Evolutionary conservation across 768 basidiomycete genomes (phyloP), one percentile per base, ranked within the genome.

Genomic region (Lactarius tabidus): DNA sequence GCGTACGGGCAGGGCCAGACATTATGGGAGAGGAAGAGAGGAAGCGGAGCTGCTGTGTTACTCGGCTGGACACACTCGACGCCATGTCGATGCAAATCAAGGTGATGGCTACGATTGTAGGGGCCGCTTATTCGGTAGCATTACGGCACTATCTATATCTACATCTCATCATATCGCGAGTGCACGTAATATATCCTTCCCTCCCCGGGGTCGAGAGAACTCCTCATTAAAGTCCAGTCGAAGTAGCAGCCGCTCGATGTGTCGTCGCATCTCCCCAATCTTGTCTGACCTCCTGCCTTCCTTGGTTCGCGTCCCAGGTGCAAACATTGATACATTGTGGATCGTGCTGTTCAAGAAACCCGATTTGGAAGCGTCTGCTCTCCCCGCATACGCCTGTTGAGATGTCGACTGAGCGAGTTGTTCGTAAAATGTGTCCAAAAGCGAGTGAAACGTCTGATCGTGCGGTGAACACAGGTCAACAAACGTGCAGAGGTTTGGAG

Each of bases 191-290:
- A 83, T 81, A 69, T 82, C 79, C 23, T 67, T 74, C 20, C 71
- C 72, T 41, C 66, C 65, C 66, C 71, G 71, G 67, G 69, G 72
- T 23, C 64, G 83, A 18, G 90, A 90, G 68, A 91, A 85, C 54
- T 80, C 84, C 15, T 88, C 90, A 70, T 93, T 94, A 73, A 94
- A 91, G 75, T 96, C 94, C 15, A 96, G 76, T 43, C 91, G 83
- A 36, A 96, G 79, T 48, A 95, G 74, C 62, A 96, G 73, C 28
- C 92, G 83, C 73, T 96, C 94, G 14, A 95, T 83, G 72, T 91
- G 91, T 68, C 92, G 80, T 48, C 89, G 81, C 60, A 89, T 88
- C 60, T 89, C 83, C 53, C 84, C 87, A 41, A 85, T 85, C 61
- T 81, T 82, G 64, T 87, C 88, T 57, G 79, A 70, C 14, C 81